Percentiles rank a stretch among this genome's conserved stretches.
Conservation (phyloP, 176 grass and related monocot species). For the Aechmea fasciata region DNA sequence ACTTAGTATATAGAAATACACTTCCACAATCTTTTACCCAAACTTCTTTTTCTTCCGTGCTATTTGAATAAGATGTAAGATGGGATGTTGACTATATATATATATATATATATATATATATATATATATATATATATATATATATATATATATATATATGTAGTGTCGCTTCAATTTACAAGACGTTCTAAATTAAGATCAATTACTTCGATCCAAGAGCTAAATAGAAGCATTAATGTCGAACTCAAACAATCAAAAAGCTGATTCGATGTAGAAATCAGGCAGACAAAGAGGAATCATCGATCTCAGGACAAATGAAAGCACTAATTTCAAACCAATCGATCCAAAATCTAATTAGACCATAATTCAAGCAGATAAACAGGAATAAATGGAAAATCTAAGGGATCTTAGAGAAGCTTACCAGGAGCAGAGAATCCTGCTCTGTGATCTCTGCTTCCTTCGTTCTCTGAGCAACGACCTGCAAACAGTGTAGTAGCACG, state of each 20-base stretch:
- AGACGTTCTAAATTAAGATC: not conserved
- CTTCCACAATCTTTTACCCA: too few relatives aligned
- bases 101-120: too few relatives aligned
- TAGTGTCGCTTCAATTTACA: not conserved
- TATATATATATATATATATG: too few relatives aligned
- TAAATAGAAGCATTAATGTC: not conserved
- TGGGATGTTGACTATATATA: too few relatives aligned
- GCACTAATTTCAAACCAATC: too few relatives aligned
- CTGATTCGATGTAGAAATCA: not conserved
- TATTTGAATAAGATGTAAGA: too few relatives aligned
- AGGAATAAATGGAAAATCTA: not conserved
- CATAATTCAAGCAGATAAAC: not conserved
- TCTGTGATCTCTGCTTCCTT: constrained; percentile 92
- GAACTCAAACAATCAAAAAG: not conserved
- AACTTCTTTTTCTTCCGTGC: too few relatives aligned
- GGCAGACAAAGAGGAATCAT: too few relatives aligned
- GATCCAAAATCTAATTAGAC: not conserved
- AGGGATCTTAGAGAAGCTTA: constrained; percentile 20
- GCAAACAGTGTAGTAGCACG: constrained; percentile 9
- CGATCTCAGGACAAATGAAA: too few relatives aligned
- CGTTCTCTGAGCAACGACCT: constrained; percentile 60
- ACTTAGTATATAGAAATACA: too few relatives aligned
- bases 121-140: too few relatives aligned
- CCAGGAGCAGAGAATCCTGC: constrained; percentile 93
- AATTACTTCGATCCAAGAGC: not conserved